phyloP scores from a whole-genome alignment of 495 filamentous ascomycete genomes.

The Lophiostoma macrostomum region DNA sequence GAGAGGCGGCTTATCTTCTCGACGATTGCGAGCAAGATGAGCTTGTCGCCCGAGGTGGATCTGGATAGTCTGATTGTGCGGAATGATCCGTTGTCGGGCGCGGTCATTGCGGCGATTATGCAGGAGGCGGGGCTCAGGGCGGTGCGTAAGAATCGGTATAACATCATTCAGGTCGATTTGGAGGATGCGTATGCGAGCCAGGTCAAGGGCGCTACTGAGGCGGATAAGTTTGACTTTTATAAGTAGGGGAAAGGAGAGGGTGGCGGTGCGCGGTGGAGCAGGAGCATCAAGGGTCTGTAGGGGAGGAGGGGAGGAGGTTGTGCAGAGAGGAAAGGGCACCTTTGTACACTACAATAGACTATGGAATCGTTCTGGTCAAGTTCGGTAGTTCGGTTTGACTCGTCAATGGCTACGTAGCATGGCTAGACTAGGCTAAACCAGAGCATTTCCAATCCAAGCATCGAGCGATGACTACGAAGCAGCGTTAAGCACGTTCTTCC shows the following conservation, averaged over 20 bases:
- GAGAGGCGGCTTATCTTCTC: constrained; percentile 94
- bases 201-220: constrained; percentile 83
- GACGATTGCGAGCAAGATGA: constrained; percentile 96
- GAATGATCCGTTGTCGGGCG: constrained; percentile 92
- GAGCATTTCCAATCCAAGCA: no score
- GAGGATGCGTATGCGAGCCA: constrained; percentile 95
- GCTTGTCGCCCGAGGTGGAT: constrained; percentile 91
- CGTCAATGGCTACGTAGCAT: no score
- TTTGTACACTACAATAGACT: constrained; percentile 4
- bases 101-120: constrained; percentile 98
- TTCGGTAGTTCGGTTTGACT: no score
- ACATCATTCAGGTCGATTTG: constrained; percentile 93
- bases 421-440: no score
- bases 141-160: constrained; percentile 96
- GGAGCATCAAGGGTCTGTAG: neutral
- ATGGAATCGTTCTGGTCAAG: no score
- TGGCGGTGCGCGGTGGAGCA: constrained; percentile 4
- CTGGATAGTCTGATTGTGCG: constrained; percentile 91
- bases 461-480: no score
- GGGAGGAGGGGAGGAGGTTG: neutral
- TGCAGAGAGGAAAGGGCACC: neutral
- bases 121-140: constrained; percentile 94
- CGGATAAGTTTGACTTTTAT: constrained; percentile 73
- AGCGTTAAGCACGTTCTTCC: no score
- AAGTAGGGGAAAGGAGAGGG: constrained; percentile 29